Evolutionary conservation across 805 yeast genomes (phyloP).

Genomic region (Wickerhamiella lipophila): DNA sequence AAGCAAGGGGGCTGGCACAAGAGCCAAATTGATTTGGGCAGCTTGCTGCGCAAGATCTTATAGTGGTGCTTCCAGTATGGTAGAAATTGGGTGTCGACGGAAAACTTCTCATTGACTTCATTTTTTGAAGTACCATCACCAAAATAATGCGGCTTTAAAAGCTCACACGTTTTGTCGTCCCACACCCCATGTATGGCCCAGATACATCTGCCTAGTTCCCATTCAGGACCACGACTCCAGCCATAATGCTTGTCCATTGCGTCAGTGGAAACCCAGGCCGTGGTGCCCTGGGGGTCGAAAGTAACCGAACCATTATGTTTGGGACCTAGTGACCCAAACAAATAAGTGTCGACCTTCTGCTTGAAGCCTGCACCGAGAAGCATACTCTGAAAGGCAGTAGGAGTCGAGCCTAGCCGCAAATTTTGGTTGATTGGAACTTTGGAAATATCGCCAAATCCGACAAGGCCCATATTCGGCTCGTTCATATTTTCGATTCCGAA

Average conservation of each 20-base stretch:
- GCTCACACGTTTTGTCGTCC: constrained; percentile 27
- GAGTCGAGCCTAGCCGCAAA: constrained; percentile 63
- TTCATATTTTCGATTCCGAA: constrained; percentile 77
- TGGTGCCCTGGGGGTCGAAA: constrained; percentile 52
- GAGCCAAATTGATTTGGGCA: constrained; percentile 37
- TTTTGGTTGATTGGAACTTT: constrained; percentile 43
- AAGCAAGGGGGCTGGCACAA: constrained; percentile 75
- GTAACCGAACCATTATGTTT: constrained; percentile 41
- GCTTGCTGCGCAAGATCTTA: constrained; percentile 33
- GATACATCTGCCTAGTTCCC: constrained; percentile 65
- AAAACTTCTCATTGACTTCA: constrained; percentile 38
- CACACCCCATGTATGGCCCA: constrained; percentile 73
- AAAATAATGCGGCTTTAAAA: constrained; percentile 44
- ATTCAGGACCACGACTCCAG: constrained; percentile 47
- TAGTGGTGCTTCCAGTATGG: constrained; percentile 42
- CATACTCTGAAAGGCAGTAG: constrained; percentile 61
- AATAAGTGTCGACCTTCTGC: constrained; percentile 52
- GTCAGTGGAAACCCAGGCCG: constrained; percentile 51
- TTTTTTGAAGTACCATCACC: constrained; percentile 19
- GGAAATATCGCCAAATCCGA: constrained; percentile 47
- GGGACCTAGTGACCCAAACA: constrained; percentile 64
- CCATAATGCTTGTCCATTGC: constrained; percentile 48
- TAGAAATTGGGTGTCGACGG: constrained; percentile 52
- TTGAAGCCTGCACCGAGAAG: constrained; percentile 64
- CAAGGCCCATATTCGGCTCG: constrained; percentile 70